Conservation (phyloP, 2,329 filamentous ascomycete genomes). For the Amesomyces nigricolor region DNA sequence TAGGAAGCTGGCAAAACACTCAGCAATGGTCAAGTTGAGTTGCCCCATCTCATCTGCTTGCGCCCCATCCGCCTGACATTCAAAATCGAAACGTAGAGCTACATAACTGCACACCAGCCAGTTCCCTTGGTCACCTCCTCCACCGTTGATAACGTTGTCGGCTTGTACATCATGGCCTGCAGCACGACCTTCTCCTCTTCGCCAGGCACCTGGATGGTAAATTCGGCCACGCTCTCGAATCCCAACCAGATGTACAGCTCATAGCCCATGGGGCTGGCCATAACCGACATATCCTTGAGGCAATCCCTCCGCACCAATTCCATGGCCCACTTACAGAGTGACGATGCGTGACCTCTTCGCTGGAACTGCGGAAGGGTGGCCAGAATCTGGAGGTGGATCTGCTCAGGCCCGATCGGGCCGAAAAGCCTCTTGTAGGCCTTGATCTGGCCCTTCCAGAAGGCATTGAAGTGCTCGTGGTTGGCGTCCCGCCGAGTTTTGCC, state of each 20-base stretch:
- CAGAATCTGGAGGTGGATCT: conserved; percentile 25
- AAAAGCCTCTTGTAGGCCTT: conserved; percentile 21
- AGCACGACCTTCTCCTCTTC: conserved; percentile 22
- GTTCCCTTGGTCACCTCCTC: not conserved
- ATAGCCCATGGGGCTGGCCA: conserved; percentile 26
- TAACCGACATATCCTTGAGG: conserved; percentile 22
- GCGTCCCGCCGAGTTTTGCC: conserved; percentile 23
- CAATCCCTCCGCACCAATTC: conserved; percentile 15
- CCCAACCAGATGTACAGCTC: conserved; percentile 20
- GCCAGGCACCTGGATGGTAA: conserved; percentile 21
- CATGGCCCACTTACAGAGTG: conserved; percentile 24
- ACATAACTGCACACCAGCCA: not conserved
- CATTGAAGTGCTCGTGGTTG: conserved; percentile 23
- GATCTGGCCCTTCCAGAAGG: conserved; percentile 23
- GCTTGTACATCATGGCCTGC: conserved; percentile 23
- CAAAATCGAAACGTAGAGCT: not conserved
- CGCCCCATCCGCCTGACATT: not conserved
- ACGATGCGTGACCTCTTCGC: conserved; percentile 21
- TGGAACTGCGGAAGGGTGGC: conserved; percentile 23
- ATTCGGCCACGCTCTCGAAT: conserved; percentile 14
- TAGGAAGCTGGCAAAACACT: not conserved
- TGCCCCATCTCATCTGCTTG: not conserved
- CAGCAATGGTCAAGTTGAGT: not conserved
- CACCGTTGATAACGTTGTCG: not conserved
- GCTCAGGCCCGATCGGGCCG: conserved; percentile 19